Base-by-base conservation (phyloP, 2,329 filamentous ascomycete species). In the Fonsecaea multimorphosa region DNA sequence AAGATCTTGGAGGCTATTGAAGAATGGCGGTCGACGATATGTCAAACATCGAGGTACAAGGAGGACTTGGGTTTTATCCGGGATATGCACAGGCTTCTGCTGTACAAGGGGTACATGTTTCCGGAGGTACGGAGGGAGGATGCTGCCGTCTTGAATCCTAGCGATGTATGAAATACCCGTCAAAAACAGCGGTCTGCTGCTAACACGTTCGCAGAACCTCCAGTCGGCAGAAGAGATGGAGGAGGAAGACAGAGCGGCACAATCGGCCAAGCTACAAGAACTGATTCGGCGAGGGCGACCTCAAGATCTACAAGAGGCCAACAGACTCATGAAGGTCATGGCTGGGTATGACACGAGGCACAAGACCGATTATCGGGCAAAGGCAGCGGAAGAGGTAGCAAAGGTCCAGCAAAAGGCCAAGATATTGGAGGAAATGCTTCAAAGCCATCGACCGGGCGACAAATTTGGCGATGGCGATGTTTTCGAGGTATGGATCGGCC, bases 191-290 rank as follows among this genome's bases (percentile, higher is more conserved):
- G 16, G 36, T 38, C 19, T n/a, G 4, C 40, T 64, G 64, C 74
- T 80, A 70, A 81, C 72, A 32, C 34, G 24, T 27, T n/a, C 58
- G 9, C 76, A 96, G 92, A 97, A 95, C 74, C 85, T 99, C 52
- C 93, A 96, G 80, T 98, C 94, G 0, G 93, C 92, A 27, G 95
- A 99, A 75, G 95, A 99, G 76, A 98, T 99, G 93, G 95, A 99
- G 76, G 92, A 96, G 74, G 95, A 99, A 79, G 95, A 99, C 77
- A 87, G 87, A 64, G 92, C 94, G 73, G 94, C 94, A 1, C 95
- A 99, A 76, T 97, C 93, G 2, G 95, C 95, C n/a, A 99, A 99
- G 79, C 85, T 99, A 19, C 95, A 99, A 76, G 95, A 99, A 79
- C 84, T 99, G 60, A 98, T 99, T 75, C 89, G 95, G 67, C 86